Evolutionary conservation across 192 early-diverging fungal genomes (phyloP).

Genomic region (Coemansia sp.): DNA sequence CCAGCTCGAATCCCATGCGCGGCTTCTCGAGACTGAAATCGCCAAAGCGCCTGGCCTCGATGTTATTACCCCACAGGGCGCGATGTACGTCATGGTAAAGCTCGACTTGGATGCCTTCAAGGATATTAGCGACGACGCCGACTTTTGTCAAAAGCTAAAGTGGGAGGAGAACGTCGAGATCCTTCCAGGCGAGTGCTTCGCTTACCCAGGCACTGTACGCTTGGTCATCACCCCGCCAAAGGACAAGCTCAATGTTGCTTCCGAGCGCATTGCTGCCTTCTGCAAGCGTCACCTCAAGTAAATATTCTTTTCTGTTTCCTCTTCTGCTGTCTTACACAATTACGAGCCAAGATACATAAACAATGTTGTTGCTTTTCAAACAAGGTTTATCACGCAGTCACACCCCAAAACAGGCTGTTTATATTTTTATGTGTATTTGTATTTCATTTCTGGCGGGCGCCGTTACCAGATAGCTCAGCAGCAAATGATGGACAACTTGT

Average conservation of each 20-base stretch:
- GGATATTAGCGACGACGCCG: conserved; percentile 72
- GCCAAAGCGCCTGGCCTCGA: conserved; percentile 67
- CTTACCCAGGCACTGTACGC: conserved; percentile 75
- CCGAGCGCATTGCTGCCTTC: conserved; percentile 75
- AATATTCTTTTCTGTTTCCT: neutral
- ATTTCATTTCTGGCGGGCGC: neutral
- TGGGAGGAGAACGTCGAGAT: conserved; percentile 82
- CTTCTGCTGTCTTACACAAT: neutral
- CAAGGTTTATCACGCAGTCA: neutral
- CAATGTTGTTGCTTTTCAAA: neutral
- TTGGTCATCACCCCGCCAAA: conserved; percentile 79
- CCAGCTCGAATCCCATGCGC: conserved; percentile 71
- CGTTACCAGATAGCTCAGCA: neutral
- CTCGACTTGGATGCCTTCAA: conserved; percentile 68
- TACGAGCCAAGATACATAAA: too few relatives aligned
- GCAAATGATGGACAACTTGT: neutral
- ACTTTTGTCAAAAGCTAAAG: conserved; percentile 78
- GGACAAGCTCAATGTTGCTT: conserved; percentile 71
- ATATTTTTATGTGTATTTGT: neutral
- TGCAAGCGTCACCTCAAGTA: conserved; percentile 67
- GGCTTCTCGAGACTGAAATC: conserved; percentile 61
- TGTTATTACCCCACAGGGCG: conserved; percentile 82
- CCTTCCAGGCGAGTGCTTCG: conserved; percentile 83
- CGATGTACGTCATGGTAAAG: conserved; percentile 91
- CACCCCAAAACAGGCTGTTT: conserved; percentile 6